phyloP scores from a whole-genome alignment of 768 basidiomycete genomes.

The Lentinula aciculospora region DNA sequence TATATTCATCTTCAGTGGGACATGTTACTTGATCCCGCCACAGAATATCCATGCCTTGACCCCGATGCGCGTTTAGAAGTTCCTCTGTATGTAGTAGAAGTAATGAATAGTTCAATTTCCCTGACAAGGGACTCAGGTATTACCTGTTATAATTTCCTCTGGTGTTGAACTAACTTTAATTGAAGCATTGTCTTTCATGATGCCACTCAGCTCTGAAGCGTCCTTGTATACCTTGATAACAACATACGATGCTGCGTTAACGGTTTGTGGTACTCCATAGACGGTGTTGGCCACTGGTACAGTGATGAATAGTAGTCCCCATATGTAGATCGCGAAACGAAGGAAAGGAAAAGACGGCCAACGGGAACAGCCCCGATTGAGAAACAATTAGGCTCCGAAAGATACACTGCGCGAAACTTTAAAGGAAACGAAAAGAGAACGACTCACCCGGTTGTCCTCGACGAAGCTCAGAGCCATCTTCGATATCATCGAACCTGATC shows the following conservation, averaged over 20 bases:
- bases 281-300: conserved; percentile 86
- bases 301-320: background rate
- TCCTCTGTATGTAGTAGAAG: conserved; percentile 34
- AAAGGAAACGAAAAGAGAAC: background rate
- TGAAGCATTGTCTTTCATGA: conserved; percentile 46
- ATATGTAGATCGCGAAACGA: background rate
- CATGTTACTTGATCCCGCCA: conserved; percentile 92
- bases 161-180: conserved; percentile 45
- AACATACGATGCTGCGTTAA: conserved; percentile 96
- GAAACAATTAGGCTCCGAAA: too few relatives aligned
- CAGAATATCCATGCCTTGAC: conserved; percentile 90
- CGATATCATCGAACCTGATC: conserved; percentile 86
- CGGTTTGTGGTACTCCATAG: conserved; percentile 93
- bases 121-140: background rate
- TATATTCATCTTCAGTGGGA: conserved; percentile 92
- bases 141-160: conserved; percentile 3
- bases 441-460: conserved; percentile 78
- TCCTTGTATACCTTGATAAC: conserved; percentile 93
- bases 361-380: too few relatives aligned
- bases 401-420: too few relatives aligned
- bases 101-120: background rate
- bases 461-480: conserved; percentile 84
- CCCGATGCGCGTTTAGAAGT: conserved; percentile 83
- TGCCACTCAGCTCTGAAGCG: conserved; percentile 50
- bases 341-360: too few relatives aligned